Conservation (phyloP, 768 basidiomycete species). For the Flagelloscypha sp. region DNA sequence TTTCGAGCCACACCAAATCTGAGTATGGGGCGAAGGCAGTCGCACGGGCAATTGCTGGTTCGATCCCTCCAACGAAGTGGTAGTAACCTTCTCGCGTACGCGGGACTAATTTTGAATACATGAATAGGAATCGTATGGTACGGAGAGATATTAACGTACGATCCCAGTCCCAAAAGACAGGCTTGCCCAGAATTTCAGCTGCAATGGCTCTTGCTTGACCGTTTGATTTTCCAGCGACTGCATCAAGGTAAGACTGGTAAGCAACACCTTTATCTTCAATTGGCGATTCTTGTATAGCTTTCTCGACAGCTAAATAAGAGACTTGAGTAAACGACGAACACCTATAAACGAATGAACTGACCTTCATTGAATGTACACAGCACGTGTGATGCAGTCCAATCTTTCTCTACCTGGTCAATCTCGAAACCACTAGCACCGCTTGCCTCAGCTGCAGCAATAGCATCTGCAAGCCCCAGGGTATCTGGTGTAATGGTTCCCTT, state of each 20-base stretch:
- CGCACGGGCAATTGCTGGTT: constrained; percentile 76
- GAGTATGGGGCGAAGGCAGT: constrained; percentile 78
- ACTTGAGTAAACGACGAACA: constrained; percentile 1
- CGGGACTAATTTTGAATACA: constrained; percentile 43
- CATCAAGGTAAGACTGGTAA: constrained; percentile 49
- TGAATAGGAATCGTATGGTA: neutral
- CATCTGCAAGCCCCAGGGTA: constrained; percentile 55
- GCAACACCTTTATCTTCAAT: constrained; percentile 47
- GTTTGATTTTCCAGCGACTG: constrained; percentile 60
- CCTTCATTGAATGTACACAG: constrained; percentile 84
- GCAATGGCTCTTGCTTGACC: constrained; percentile 64
- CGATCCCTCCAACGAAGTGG: constrained; percentile 75
- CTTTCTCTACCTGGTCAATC: constrained; percentile 63
- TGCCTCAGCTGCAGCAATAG: constrained; percentile 58
- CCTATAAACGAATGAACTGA: constrained; percentile 20
- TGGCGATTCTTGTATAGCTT: constrained; percentile 42
- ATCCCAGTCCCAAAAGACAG: constrained; percentile 87
- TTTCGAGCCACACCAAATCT: constrained; percentile 90
- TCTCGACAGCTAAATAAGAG: constrained; percentile 44
- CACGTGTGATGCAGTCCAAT: constrained; percentile 63
- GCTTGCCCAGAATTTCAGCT: constrained; percentile 59
- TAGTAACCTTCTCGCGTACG: constrained; percentile 90
- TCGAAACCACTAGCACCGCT: constrained; percentile 57
- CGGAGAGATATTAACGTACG: constrained; percentile 34
- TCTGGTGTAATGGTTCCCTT: constrained; percentile 47